These are phyloP conservation scores for Aspergillus neotritici DNA, from an alignment of 2,329 filamentous ascomycete species.

Conservation along the genomic window DNA sequence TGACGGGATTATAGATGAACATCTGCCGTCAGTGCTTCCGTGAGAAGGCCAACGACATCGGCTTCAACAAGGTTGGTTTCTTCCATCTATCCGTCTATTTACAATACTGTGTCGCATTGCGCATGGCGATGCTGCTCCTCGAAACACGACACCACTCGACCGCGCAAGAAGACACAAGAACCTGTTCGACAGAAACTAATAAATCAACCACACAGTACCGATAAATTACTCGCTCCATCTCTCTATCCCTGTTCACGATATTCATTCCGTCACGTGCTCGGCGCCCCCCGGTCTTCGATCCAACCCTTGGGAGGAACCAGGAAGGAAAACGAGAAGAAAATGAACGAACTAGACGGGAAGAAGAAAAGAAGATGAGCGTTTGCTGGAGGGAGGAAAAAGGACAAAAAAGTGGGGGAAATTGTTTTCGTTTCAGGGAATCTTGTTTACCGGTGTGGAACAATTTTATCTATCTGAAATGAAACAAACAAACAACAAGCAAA, in stretches of 20 bases:
- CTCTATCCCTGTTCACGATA: conserved; percentile 28
- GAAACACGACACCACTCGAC: neutral
- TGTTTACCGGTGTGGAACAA: conserved; percentile 25
- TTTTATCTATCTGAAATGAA: conserved; percentile 12
- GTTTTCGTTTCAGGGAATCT: too few relatives aligned
- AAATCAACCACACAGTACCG: conserved; percentile 25
- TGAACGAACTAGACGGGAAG: conserved; percentile 14
- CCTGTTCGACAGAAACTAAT: conserved; percentile 1
- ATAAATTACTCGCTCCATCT: conserved; percentile 26
- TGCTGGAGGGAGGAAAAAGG: too few relatives aligned
- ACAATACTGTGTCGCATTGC: neutral
- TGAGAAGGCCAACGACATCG: conserved; percentile 63
- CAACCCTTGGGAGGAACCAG: conserved; percentile 5
- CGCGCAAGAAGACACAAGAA: neutral
- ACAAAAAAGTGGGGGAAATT: too few relatives aligned
- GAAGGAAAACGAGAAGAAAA: conserved; percentile 14
- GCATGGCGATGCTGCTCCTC: too few relatives aligned
- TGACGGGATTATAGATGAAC: conserved; percentile 29
- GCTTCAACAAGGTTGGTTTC: conserved; percentile 60
- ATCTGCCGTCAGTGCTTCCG: conserved; percentile 67
- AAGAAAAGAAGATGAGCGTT: conserved; percentile 17
- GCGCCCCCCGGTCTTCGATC: conserved; percentile 21
- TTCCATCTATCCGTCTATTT: neutral
- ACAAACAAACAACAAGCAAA: neutral
- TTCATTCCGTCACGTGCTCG: conserved; percentile 25